Percentiles rank a stretch among this genome's conserved stretches.
Evolutionary conservation across 345 rosid genomes (phyloP).

Genomic region (Euphorbia pulcherrima): DNA sequence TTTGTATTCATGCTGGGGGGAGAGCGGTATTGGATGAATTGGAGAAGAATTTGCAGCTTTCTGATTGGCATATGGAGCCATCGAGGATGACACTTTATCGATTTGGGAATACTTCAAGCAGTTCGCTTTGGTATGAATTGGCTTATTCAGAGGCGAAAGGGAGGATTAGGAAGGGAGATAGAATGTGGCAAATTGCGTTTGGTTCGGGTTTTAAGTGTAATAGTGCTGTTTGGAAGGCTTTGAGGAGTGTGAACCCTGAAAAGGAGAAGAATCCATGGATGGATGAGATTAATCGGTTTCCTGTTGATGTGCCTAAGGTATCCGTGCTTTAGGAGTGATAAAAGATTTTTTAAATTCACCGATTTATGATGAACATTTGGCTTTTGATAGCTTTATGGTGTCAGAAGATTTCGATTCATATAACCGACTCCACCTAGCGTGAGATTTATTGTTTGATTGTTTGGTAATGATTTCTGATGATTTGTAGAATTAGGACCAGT

Average conservation of each 20-base stretch:
- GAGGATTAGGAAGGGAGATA: constrained; percentile 55
- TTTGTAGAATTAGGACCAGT: constrained; percentile 6
- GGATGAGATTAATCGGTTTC: constrained; percentile 25
- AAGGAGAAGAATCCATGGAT: constrained; percentile 31
- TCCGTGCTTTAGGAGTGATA: constrained; percentile 29
- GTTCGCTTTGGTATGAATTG: constrained; percentile 70
- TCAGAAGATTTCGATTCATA: too few species aligned
- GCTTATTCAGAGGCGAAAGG: constrained; percentile 68
- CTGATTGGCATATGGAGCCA: constrained; percentile 70
- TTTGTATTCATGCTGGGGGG: constrained; percentile 69
- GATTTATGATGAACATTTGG: too few species aligned
- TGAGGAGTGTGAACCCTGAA: constrained; percentile 23
- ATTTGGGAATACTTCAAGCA: constrained; percentile 68
- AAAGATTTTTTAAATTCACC: constrained; percentile 7
- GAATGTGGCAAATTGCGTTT: constrained; percentile 68
- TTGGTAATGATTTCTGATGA: constrained; percentile 11
- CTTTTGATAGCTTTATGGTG: too few species aligned
- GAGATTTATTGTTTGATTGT: too few species aligned
- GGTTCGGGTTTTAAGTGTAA: constrained; percentile 82
- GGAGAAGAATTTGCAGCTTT: constrained; percentile 53
- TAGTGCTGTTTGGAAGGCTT: constrained; percentile 54
- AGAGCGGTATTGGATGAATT: constrained; percentile 63
- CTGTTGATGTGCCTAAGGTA: constrained; percentile 48
- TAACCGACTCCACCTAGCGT: too few species aligned
- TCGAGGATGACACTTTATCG: constrained; percentile 70